phyloP scores from a whole-genome alignment of 2,329 filamentous ascomycete genomes.

The Diplodia intermedia region DNA sequence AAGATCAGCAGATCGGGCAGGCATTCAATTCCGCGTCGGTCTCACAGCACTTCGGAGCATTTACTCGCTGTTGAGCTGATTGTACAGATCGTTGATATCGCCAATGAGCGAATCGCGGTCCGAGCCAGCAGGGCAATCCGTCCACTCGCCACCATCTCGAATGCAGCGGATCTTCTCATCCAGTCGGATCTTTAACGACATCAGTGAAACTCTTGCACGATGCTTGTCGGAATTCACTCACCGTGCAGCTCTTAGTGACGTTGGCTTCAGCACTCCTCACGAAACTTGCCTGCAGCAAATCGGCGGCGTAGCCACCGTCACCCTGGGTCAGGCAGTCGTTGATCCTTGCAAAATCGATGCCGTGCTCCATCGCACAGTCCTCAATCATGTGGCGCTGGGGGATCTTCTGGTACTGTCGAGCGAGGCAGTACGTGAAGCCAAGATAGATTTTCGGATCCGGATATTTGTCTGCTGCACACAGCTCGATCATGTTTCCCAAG shows the following conservation, averaged over 20 bases:
- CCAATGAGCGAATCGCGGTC: constrained; percentile 75
- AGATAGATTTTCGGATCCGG: constrained; percentile 86
- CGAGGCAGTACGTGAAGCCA: constrained; percentile 91
- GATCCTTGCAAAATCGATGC: constrained; percentile 79
- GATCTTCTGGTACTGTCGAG: constrained; percentile 76
- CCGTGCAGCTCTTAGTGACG: constrained; percentile 57
- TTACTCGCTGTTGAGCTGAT: constrained; percentile 34
- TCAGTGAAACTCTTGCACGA: background rate
- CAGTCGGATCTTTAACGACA: constrained; percentile 58
- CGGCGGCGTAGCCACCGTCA: constrained; percentile 73
- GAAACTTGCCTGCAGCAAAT: constrained; percentile 72
- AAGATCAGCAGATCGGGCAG: background rate
- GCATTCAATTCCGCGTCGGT: background rate
- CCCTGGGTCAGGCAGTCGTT: constrained; percentile 83
- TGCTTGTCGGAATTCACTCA: background rate
- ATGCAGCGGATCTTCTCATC: constrained; percentile 84
- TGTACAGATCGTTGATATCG: constrained; percentile 75
- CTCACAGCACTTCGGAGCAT: background rate
- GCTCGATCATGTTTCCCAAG: constrained; percentile 76
- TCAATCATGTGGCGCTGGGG: constrained; percentile 79
- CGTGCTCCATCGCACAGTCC: constrained; percentile 89
- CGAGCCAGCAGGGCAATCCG: constrained; percentile 73
- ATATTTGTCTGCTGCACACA: constrained; percentile 67
- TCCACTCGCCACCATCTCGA: constrained; percentile 79
- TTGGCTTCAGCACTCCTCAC: constrained; percentile 61